Evolutionary conservation across 768 basidiomycete species (phyloP).

Genomic region (Pluteus cervinus): DNA sequence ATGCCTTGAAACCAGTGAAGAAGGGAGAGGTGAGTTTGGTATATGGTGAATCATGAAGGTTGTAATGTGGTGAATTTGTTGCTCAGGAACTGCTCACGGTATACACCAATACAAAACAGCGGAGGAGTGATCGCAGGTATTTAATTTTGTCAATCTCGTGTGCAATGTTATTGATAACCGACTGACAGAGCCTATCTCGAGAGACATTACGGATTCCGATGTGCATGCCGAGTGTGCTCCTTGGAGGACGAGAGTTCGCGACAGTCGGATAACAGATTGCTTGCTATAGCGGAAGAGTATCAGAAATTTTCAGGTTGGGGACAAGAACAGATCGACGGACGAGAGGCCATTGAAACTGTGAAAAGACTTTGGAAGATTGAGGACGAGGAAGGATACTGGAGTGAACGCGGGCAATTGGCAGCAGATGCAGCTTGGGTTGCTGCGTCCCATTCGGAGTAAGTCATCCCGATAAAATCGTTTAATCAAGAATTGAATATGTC

Average conservation of each 20-base stretch:
- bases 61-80: slow-evolving; percentile 1
- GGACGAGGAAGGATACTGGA: slow-evolving; percentile 60
- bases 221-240: slow-evolving; percentile 54
- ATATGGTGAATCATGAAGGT: slow-evolving; percentile 3
- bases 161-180: neutral
- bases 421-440: slow-evolving; percentile 57
- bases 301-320: slow-evolving; percentile 45
- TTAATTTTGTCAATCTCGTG: slow-evolving; percentile 1
- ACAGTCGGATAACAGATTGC: slow-evolving; percentile 46
- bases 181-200: slow-evolving; percentile 38
- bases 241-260: slow-evolving; percentile 40
- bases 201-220: slow-evolving; percentile 51
- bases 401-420: slow-evolving; percentile 57
- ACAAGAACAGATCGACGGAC: slow-evolving; percentile 33
- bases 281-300: slow-evolving; percentile 39
- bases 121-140: slow-evolving; percentile 51
- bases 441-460: slow-evolving; percentile 60
- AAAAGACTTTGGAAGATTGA: slow-evolving; percentile 51
- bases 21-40: slow-evolving; percentile 39
- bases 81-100: slow-evolving; percentile 55
- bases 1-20: slow-evolving; percentile 49
- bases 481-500: neutral
- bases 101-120: slow-evolving; percentile 51
- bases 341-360: slow-evolving; percentile 41
- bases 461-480: slow-evolving; percentile 8